A percentile compares a stretch with the other conserved stretches of the same genome.
These are phyloP conservation scores for Breynia disticha DNA, from an alignment of 441 rosid genomes.

Conservation along the genomic window DNA sequence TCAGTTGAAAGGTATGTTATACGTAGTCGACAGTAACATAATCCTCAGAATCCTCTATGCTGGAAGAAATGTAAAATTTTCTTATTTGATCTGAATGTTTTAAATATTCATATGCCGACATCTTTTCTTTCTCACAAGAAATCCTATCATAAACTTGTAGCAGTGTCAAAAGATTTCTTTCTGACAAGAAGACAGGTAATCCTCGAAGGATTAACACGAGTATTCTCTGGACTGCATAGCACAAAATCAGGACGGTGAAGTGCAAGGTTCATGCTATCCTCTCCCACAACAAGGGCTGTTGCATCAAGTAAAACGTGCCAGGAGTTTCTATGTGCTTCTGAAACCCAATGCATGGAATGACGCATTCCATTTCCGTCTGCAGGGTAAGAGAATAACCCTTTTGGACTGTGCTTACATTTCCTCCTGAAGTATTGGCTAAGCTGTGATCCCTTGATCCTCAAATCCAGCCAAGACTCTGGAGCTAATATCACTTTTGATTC, in stretches of 20 bases:
- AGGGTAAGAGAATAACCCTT: conserved; percentile 62
- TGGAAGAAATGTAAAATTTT: not conserved
- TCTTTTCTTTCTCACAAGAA: not conserved
- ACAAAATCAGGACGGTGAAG: conserved; percentile 58
- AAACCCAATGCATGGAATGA: conserved; percentile 66
- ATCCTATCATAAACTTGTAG: not conserved
- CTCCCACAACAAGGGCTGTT: conserved; percentile 38
- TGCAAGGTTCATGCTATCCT: conserved; percentile 44
- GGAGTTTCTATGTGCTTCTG: conserved; percentile 63
- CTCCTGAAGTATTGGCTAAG: conserved; percentile 65
- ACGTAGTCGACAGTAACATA: not conserved
- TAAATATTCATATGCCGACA: not conserved
- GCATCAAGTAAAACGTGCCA: conserved; percentile 68
- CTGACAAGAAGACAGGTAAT: conserved; percentile 54
- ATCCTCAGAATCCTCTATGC: not conserved
- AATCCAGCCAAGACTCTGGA: conserved; percentile 58
- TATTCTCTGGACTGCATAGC: conserved; percentile 42
- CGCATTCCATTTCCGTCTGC: conserved; percentile 49
- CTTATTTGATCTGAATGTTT: not conserved
- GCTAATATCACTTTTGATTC: conserved; percentile 52
- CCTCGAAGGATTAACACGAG: conserved; percentile 32
- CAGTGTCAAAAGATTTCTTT: conserved; percentile 49
- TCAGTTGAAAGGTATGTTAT: too few relatives aligned
- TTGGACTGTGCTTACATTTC: conserved; percentile 54
- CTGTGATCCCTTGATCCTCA: conserved; percentile 71